Evolutionary conservation across 768 basidiomycete species (phyloP).

Genomic region (Kwoniella sp.): DNA sequence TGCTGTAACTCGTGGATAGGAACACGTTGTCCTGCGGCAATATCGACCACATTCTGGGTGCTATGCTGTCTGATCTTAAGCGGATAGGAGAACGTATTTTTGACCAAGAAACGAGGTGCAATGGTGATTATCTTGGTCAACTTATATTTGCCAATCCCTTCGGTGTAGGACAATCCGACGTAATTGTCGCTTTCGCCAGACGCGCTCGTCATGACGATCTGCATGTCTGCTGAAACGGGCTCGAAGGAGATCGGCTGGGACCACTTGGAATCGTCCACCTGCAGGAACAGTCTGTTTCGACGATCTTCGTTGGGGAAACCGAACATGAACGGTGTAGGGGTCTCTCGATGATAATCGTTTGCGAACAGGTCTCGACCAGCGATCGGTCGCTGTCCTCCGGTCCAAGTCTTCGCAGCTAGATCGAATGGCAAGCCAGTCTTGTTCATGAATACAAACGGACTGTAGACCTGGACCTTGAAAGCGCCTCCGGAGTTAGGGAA

Average conservation of each 20-base stretch:
- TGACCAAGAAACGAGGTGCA: constrained; percentile 84
- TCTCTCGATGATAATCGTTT: constrained; percentile 53
- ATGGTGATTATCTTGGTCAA: constrained; percentile 90
- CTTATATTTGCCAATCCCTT: constrained; percentile 97
- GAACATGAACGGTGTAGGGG: constrained; percentile 77
- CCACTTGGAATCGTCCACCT: constrained; percentile 80
- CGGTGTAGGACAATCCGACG: constrained; percentile 85
- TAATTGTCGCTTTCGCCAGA: constrained; percentile 68
- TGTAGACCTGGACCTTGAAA: constrained; percentile 92
- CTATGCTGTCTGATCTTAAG: constrained; percentile 86
- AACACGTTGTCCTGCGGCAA: constrained; percentile 70
- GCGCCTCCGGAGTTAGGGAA: constrained; percentile 90
- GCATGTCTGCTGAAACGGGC: constrained; percentile 86
- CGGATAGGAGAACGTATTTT: constrained; percentile 71
- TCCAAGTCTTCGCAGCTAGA: constrained; percentile 64
- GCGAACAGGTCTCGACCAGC: constrained; percentile 72
- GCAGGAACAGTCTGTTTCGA: constrained; percentile 81
- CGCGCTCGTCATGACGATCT: constrained; percentile 70
- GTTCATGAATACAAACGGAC: constrained; percentile 86
- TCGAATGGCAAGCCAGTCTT: constrained; percentile 85
- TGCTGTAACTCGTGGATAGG: constrained; percentile 69
- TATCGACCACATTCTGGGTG: constrained; percentile 63
- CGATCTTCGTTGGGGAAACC: constrained; percentile 74
- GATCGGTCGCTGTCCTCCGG: constrained; percentile 71
- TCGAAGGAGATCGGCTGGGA: constrained; percentile 89